Base-by-base conservation (phyloP, 2,329 filamentous ascomycete genomes). In the Pyricularia sp. region DNA sequence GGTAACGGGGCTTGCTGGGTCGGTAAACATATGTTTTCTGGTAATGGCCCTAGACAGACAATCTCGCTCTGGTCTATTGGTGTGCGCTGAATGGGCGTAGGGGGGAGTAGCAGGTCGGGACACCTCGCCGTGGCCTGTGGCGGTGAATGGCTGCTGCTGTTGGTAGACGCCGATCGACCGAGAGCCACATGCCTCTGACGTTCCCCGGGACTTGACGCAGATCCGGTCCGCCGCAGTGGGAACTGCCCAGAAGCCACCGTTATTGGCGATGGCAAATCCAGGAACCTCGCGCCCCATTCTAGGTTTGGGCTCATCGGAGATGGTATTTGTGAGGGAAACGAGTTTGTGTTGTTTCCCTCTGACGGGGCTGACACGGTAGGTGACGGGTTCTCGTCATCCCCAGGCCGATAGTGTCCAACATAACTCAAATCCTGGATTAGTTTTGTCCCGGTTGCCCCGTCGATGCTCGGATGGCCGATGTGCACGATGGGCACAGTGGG, bases 11-110 rank as follows among this genome's bases (percentile, higher is more conserved):
- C 75, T 42, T 77, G 70, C 10, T 74, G 73, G 17, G 75, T 71
- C 12, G 80, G 81, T 14, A 82, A 71, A 63, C 76, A 77, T 3
- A 86, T 73, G 68, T 83, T 83, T 59, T 81, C 80, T 0, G 86
- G 86, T 4, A 88, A 73, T 6, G 83, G 82, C 0, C 86, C 86
- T 0, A 87, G 77, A 69, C 84, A 88, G 0, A 88, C 77, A 2
- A 88, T 81, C 23, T 82, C 81, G 3, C 81, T 80, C 1, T 84
- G 78, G 70, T 86, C 83, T 69, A 88, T 86, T 0, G 82, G 81
- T 0, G 81, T 80, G 50, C 81, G 79, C 68, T 86, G 84, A 61
- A 81, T 76, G 11, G 75, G 74, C 1, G 42, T 50, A 50, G 79
- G 76, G 4, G 76, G 72, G 17, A 77, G 74, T 12, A 77, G 71